phyloP scores from a whole-genome alignment of 139 green algal genomes.

The Micractinium sp. region DNA sequence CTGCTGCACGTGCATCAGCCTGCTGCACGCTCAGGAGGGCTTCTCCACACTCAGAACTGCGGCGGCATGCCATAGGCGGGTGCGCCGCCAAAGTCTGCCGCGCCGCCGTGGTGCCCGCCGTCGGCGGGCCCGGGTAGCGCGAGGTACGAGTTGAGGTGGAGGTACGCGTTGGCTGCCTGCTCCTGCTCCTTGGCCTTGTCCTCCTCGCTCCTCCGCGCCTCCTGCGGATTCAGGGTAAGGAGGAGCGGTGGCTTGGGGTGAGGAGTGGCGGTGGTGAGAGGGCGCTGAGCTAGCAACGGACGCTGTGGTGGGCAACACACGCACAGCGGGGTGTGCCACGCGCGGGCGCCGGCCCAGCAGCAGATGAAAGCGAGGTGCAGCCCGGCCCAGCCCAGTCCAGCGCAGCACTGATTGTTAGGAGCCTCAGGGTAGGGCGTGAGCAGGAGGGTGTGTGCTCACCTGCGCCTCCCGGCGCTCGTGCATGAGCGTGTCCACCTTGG shows the following conservation, averaged over 20 bases:
- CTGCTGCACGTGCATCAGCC: too few relatives aligned
- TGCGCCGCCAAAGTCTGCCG: background rate
- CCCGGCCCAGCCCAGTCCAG: background rate
- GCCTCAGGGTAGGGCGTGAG: too few relatives aligned
- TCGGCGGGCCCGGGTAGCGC: constrained; percentile 36
- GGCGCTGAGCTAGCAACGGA: too few relatives aligned
- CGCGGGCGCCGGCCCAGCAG: background rate
- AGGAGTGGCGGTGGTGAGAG: too few relatives aligned
- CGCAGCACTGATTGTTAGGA: background rate
- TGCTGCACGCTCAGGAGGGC: background rate
- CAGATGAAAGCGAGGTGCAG: background rate
- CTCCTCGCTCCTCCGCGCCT: constrained; percentile 48
- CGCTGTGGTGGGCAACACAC: too few relatives aligned
- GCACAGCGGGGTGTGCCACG: background rate
- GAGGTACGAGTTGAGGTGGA: constrained; percentile 55
- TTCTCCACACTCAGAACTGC: constrained; percentile 14
- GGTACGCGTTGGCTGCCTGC: constrained; percentile 67
- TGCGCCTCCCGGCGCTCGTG: constrained; percentile 58
- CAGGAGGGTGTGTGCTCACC: background rate
- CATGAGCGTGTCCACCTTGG: constrained; percentile 82
- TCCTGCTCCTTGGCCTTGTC: constrained; percentile 53
- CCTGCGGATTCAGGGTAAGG: background rate
- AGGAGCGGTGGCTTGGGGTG: too few relatives aligned
- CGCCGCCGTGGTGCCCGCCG: background rate
- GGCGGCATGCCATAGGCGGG: constrained; percentile 1